A percentile compares a stretch with the other conserved stretches of the same genome.
phyloP scores from a whole-genome alignment of 495 filamentous ascomycete species.

The Penicillium dipodomyicola region DNA sequence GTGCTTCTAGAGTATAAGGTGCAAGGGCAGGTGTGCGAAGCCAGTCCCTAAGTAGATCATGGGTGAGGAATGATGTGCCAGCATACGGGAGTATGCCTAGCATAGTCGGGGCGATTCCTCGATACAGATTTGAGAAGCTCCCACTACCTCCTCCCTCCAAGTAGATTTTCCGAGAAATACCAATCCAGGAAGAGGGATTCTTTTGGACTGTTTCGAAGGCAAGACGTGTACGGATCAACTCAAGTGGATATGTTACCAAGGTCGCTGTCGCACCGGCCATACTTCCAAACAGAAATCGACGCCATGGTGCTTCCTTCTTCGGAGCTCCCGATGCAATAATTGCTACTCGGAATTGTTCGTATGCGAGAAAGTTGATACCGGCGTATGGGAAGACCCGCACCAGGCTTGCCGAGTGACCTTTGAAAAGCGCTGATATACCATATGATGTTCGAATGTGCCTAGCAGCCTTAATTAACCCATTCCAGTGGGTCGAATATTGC shows the following conservation, averaged over 20 bases:
- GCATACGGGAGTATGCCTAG: slow-evolving; percentile 92
- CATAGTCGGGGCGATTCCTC: slow-evolving; percentile 84
- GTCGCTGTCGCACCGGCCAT: slow-evolving; percentile 81
- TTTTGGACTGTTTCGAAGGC: slow-evolving; percentile 69
- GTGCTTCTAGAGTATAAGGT: slow-evolving; percentile 59
- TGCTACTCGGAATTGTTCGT: slow-evolving; percentile 79
- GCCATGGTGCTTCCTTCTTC: slow-evolving; percentile 70
- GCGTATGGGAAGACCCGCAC: slow-evolving; percentile 93
- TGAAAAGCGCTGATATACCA: slow-evolving; percentile 54
- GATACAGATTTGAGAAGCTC: slow-evolving; percentile 69
- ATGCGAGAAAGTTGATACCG: slow-evolving; percentile 90
- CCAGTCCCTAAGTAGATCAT: slow-evolving; percentile 76
- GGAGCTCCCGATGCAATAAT: slow-evolving; percentile 55
- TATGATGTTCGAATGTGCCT: background rate
- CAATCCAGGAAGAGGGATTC: slow-evolving; percentile 36
- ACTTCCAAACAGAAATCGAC: slow-evolving; percentile 70
- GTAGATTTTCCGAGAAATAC: slow-evolving; percentile 76
- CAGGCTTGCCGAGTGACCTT: slow-evolving; percentile 86
- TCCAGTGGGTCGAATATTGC: slow-evolving; percentile 84
- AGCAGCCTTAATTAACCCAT: slow-evolving; percentile 49
- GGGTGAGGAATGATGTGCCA: slow-evolving; percentile 86
- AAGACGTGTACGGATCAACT: slow-evolving; percentile 84
- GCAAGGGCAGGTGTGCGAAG: slow-evolving; percentile 58
- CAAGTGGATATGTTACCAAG: slow-evolving; percentile 88
- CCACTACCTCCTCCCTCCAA: slow-evolving; percentile 59